phyloP scores from a whole-genome alignment of 2,329 filamentous ascomycete species.

The Chaetomium strumarium region DNA sequence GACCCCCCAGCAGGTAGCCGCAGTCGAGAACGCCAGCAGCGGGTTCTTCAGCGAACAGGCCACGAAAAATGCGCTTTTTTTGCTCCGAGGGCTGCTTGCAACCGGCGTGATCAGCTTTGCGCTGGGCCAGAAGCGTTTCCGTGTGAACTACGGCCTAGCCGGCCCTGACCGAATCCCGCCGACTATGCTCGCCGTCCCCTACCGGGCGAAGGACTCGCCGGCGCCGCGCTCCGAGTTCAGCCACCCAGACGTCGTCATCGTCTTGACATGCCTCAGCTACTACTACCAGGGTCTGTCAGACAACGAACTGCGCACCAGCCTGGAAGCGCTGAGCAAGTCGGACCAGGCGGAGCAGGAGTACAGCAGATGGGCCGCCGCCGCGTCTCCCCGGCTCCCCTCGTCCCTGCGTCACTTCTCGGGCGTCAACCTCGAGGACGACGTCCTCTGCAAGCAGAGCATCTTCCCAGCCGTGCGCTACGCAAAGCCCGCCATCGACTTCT shows the following conservation, averaged over 20 bases:
- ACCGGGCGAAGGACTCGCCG: conserved; percentile 58
- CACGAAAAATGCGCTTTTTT: conserved; percentile 38
- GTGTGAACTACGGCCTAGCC: conserved; percentile 60
- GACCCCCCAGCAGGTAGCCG: conserved; percentile 25
- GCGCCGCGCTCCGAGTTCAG: conserved; percentile 59
- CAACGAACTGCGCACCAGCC: conserved; percentile 42
- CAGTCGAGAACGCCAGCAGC: conserved; percentile 30
- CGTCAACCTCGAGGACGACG: conserved; percentile 53
- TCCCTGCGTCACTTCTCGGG: conserved; percentile 42
- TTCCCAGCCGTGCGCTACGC: conserved; percentile 49
- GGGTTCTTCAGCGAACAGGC: conserved; percentile 34
- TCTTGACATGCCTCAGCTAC: conserved; percentile 60
- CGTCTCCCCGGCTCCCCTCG: conserved; percentile 41
- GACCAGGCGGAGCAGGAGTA: conserved; percentile 55
- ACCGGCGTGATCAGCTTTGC: conserved; percentile 54
- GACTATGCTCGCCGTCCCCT: conserved; percentile 52
- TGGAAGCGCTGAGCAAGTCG: conserved; percentile 47
- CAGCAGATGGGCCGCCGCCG: conserved; percentile 41
- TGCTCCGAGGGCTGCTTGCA: conserved; percentile 58
- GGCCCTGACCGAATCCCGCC: conserved; percentile 37
- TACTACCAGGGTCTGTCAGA: conserved; percentile 56
- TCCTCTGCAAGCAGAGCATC: conserved; percentile 41
- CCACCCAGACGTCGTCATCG: conserved; percentile 60
- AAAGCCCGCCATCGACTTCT: conserved; percentile 54
- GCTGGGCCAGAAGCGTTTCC: conserved; percentile 59